These are phyloP conservation scores for Alternaria arbusti DNA, from an alignment of 2,329 filamentous ascomycete genomes.

Conservation along the genomic window DNA sequence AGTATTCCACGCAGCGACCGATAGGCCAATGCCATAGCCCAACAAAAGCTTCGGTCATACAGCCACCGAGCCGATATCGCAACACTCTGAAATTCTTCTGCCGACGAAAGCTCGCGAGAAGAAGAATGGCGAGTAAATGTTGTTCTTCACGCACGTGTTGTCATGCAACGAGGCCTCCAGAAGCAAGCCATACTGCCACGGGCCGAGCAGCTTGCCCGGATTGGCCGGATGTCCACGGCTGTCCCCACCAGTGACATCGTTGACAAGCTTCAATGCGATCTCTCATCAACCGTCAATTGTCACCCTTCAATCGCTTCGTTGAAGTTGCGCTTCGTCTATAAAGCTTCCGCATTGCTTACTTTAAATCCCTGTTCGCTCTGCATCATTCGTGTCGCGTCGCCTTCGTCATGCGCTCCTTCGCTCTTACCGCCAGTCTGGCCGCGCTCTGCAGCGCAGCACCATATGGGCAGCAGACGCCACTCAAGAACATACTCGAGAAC, in stretches of 20 bases:
- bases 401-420: constrained; percentile 28
- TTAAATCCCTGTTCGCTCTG: background rate
- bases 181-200: constrained; percentile 10
- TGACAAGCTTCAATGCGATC: constrained; percentile 15
- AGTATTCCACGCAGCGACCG: background rate
- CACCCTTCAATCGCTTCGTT: constrained; percentile 3
- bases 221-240: constrained; percentile 27
- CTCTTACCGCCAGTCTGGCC: constrained; percentile 21
- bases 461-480: constrained; percentile 48
- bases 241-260: constrained; percentile 30
- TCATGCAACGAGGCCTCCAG: background rate
- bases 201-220: constrained; percentile 13
- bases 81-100: background rate
- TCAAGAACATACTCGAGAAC: constrained; percentile 64
- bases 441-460: constrained; percentile 34
- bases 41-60: background rate
- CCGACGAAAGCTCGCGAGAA: background rate
- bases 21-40: background rate
- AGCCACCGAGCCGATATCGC: background rate
- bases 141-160: background rate
- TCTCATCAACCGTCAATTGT: constrained; percentile 12
- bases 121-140: background rate
- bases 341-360: background rate
- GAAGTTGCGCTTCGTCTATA: background rate
- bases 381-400: background rate